Evolutionary conservation across 108 stramenopile species (phyloP).

Genomic region (Craspedostauros australis): DNA sequence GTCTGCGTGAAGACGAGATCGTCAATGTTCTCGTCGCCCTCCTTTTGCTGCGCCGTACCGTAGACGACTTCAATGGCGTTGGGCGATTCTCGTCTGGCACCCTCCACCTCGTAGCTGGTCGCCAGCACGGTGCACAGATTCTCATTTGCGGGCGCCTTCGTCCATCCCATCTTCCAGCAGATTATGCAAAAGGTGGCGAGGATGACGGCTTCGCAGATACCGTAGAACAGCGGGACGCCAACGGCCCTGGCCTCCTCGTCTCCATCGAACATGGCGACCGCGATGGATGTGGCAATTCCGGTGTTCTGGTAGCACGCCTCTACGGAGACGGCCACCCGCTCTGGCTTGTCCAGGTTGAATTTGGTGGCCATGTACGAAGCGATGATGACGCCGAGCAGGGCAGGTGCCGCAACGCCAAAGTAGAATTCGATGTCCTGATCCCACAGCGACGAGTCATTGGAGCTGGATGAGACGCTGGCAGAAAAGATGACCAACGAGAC

Average conservation of each 20-base stretch:
- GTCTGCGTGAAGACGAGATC: conserved; percentile 36
- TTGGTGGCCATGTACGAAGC: conserved; percentile 53
- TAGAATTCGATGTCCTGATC: conserved; percentile 63
- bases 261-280: conserved; percentile 66
- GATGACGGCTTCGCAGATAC: conserved; percentile 48
- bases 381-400: conserved; percentile 52
- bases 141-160: conserved; percentile 61
- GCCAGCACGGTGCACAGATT: conserved; percentile 38
- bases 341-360: conserved; percentile 67
- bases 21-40: conserved; percentile 15
- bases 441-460: conserved; percentile 54
- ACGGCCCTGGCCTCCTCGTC: conserved; percentile 42
- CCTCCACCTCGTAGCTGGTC: conserved; percentile 47
- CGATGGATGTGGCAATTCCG: conserved; percentile 75
- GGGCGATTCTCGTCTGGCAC: conserved; percentile 24
- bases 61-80: conserved; percentile 44
- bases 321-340: conserved; percentile 75
- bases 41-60: conserved; percentile 10
- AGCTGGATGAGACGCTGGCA: conserved; percentile 50
- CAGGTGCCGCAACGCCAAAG: conserved; percentile 63
- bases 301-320: conserved; percentile 89
- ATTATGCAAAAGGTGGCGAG: conserved; percentile 57
- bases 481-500: conserved; percentile 63
- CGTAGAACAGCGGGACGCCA: conserved; percentile 71
- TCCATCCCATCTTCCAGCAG: conserved; percentile 69